Percentiles rank a stretch among this genome's conserved stretches.
Conservation (phyloP, 148 eudicot species). For the Limonium bicolor region DNA sequence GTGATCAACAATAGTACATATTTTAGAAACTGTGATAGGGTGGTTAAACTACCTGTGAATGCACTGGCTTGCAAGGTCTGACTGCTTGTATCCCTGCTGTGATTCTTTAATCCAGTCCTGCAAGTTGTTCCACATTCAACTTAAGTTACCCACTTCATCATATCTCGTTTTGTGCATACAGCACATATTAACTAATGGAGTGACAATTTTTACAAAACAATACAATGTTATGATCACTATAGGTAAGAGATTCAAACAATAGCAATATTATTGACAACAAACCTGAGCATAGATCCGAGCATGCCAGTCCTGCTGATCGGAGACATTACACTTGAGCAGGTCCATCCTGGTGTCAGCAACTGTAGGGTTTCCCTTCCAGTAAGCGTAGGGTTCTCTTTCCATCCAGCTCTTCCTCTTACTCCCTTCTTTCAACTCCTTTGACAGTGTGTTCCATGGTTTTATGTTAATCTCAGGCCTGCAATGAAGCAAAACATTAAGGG, state of each 20-base stretch:
- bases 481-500: not conserved
- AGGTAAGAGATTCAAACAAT: not conserved
- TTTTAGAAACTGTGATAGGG: not conserved
- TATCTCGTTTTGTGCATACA: no score
- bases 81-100: conserved; percentile 44
- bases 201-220: no score
- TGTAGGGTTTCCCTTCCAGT: conserved; percentile 78
- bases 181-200: no score
- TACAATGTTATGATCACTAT: not conserved
- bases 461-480: conserved; percentile 59
- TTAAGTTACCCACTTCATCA: not conserved
- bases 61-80: conserved; percentile 58
- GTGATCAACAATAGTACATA: no score
- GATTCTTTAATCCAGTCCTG: conserved; percentile 58
- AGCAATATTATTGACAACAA: not conserved
- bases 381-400: conserved; percentile 64
- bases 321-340: conserved; percentile 56
- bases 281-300: conserved; percentile 64
- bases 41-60: conserved; percentile 23
- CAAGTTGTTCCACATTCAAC: not conserved
- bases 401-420: conserved; percentile 34
- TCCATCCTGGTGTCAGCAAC: conserved; percentile 55
- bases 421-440: conserved; percentile 55
- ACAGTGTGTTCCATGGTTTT: conserved; percentile 53
- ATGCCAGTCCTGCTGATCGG: conserved; percentile 60